Evolutionary conservation across 2,329 filamentous ascomycete species (phyloP), one percentile per base, ranked within the genome.

Genomic region (Colletotrichum karsti): DNA sequence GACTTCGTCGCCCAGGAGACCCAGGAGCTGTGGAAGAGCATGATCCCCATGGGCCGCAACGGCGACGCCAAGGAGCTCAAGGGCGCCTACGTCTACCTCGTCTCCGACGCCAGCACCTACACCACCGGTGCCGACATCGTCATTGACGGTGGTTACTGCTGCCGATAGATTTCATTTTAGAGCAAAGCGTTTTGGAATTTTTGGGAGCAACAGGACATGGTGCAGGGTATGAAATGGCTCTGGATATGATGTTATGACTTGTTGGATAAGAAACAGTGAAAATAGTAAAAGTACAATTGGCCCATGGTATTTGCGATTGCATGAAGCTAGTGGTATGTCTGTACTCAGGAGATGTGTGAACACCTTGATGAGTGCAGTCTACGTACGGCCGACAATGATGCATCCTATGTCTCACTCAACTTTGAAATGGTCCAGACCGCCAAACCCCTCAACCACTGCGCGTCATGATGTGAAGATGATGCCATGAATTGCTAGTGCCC

Each of bases 51-150:
- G 87, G 90, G 86, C 41, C 83, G 92, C 73, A 88, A 93, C 74
- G 92, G 91, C 5, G 81, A 88, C 59, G 82, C 88, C 2, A 88
- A 90, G 73, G 92, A 94, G 83, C 82, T 94, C 72, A 93, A 93
- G 82, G 91, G 90, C 7, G 91, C 91, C n/a, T 95, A 92, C 77
- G 83, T 95, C 57, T 95, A 93, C 79, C 85, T 95, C 41, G 88
- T 92, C 35, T 91, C 88, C 54, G 92, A 95, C 77, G 92, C 92
- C 5, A 89, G 90, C 65, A 90, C 88, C 44, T 95, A 93, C 79
- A 93, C 90, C 5, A 94, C 92, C 12, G 93, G 88, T 4, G 83
- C 87, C 3, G 91, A 93, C 75, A 84, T 94, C 46, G 80, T 93
- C 65, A 88, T 93, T 67, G 92, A 94, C 77, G 92, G 92, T 71